These are phyloP conservation scores for Candida labiduridarum DNA, from an alignment of 1,139 yeast genomes.

Conservation along the genomic window DNA sequence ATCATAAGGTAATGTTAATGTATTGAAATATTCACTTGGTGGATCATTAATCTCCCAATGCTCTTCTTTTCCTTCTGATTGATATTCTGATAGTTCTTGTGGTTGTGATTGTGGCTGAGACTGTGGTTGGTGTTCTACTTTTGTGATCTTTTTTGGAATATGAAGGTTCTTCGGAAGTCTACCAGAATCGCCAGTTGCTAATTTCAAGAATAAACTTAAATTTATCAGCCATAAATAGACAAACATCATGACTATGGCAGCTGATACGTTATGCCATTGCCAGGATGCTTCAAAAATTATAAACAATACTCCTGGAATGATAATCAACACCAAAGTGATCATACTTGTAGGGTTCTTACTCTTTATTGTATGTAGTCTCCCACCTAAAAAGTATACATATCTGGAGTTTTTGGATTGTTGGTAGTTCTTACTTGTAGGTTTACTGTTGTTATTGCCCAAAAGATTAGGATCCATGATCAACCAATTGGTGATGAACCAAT, in stretches of 20 bases:
- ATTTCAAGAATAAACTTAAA: slow-evolving; percentile 50
- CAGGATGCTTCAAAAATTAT: slow-evolving; percentile 51
- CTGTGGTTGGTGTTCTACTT: background rate
- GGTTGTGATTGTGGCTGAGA: background rate
- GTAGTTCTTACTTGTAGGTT: slow-evolving; percentile 29
- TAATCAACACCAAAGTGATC: slow-evolving; percentile 32
- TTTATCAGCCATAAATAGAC: slow-evolving; percentile 59
- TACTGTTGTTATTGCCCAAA: slow-evolving; percentile 6
- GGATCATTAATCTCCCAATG: slow-evolving; percentile 16
- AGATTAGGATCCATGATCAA: slow-evolving; percentile 43
- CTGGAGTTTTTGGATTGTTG: slow-evolving; percentile 35
- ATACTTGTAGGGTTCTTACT: slow-evolving; percentile 35
- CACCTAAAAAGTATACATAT: slow-evolving; percentile 61
- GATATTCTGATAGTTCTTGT: no score
- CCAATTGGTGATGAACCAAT: slow-evolving; percentile 43
- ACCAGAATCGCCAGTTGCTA: slow-evolving; percentile 72
- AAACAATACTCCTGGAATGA: slow-evolving; percentile 53
- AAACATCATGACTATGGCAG: slow-evolving; percentile 59
- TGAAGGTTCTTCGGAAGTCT: slow-evolving; percentile 70
- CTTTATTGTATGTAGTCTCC: slow-evolving; percentile 53
- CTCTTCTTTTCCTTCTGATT: slow-evolving; percentile 1
- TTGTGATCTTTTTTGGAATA: slow-evolving; percentile 34
- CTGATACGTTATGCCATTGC: slow-evolving; percentile 60
- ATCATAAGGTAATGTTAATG: slow-evolving; percentile 55
- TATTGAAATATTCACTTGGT: slow-evolving; percentile 68